Conservation (phyloP, 2,329 filamentous ascomycete species). For the Paecilomyces sp. region DNA sequence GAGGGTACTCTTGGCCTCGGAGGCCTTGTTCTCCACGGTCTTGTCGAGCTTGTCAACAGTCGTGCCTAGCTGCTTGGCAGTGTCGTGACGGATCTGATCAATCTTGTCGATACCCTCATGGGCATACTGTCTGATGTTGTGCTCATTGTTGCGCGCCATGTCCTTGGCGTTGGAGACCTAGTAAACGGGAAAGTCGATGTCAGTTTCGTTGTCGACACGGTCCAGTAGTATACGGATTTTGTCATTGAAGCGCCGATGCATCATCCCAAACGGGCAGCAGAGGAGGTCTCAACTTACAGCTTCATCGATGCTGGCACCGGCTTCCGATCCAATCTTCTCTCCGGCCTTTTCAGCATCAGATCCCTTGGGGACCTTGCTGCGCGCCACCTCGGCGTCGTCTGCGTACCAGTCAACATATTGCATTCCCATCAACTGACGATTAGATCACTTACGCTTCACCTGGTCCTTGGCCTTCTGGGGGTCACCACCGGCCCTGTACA, state of each 20-base stretch:
- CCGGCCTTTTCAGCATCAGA: constrained; percentile 59
- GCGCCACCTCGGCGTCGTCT: constrained; percentile 72
- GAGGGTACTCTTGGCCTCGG: constrained; percentile 76
- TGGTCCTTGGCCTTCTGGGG: constrained; percentile 79
- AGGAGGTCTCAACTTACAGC: constrained; percentile 48
- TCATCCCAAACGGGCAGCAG: neutral
- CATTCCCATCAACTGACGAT: neutral
- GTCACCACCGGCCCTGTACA: constrained; percentile 78
- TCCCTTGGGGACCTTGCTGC: constrained; percentile 57
- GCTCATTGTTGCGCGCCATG: constrained; percentile 51
- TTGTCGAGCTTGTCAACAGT: constrained; percentile 72
- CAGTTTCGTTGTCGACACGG: neutral
- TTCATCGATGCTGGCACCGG: constrained; percentile 61
- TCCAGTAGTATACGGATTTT: neutral
- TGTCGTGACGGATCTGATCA: constrained; percentile 60
- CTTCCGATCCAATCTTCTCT: constrained; percentile 54
- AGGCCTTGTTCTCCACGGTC: constrained; percentile 68
- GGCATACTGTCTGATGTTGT: constrained; percentile 51
- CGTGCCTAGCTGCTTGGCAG: constrained; percentile 42
- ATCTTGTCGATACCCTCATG: constrained; percentile 52
- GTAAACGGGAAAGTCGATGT: neutral
- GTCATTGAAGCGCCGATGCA: neutral
- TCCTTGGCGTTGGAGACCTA: constrained; percentile 56
- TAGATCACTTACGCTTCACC: constrained; percentile 61
- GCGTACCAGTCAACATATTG: neutral